Evolutionary conservation across 495 filamentous ascomycete genomes (phyloP).

Genomic region (Niebla homalea): DNA sequence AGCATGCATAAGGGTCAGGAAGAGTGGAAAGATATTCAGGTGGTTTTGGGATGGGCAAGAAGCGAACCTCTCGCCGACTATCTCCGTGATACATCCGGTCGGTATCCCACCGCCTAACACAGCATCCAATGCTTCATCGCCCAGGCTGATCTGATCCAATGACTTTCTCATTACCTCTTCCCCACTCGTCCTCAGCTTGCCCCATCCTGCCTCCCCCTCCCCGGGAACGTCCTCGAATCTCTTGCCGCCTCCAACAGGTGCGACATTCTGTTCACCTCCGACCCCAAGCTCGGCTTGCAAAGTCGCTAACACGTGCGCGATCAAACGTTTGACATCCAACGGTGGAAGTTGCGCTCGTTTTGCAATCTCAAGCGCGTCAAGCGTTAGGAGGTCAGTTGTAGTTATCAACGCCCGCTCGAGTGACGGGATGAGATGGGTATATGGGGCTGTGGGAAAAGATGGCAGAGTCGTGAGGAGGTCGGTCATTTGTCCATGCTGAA

Average conservation of each 20-base stretch:
- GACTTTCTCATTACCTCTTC: slow-evolving; percentile 8
- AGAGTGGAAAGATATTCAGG: too few species aligned
- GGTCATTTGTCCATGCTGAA: slow-evolving; percentile 42
- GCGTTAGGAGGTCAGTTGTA: slow-evolving; percentile 72
- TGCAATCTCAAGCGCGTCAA: slow-evolving; percentile 71
- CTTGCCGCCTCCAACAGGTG: not conserved
- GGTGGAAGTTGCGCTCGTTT: slow-evolving; percentile 74
- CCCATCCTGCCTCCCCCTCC: slow-evolving; percentile 16
- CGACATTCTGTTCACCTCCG: not conserved
- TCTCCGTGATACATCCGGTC: slow-evolving; percentile 69
- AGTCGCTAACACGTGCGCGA: slow-evolving; percentile 45
- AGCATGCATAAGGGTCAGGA: too few species aligned
- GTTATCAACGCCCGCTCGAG: slow-evolving; percentile 64
- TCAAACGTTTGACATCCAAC: slow-evolving; percentile 61
- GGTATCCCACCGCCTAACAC: slow-evolving; percentile 78
- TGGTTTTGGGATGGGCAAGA: not conserved
- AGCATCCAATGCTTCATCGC: slow-evolving; percentile 60
- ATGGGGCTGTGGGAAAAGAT: slow-evolving; percentile 54
- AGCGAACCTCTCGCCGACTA: slow-evolving; percentile 74
- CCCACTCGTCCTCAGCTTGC: slow-evolving; percentile 8
- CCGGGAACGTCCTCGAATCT: slow-evolving; percentile 1
- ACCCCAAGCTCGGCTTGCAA: slow-evolving; percentile 54
- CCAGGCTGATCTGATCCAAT: slow-evolving; percentile 62
- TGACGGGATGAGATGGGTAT: slow-evolving; percentile 61
- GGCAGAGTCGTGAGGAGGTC: slow-evolving; percentile 80